Evolutionary conservation across 768 basidiomycete species (phyloP).

Genomic region (Termitomyces heimii): DNA sequence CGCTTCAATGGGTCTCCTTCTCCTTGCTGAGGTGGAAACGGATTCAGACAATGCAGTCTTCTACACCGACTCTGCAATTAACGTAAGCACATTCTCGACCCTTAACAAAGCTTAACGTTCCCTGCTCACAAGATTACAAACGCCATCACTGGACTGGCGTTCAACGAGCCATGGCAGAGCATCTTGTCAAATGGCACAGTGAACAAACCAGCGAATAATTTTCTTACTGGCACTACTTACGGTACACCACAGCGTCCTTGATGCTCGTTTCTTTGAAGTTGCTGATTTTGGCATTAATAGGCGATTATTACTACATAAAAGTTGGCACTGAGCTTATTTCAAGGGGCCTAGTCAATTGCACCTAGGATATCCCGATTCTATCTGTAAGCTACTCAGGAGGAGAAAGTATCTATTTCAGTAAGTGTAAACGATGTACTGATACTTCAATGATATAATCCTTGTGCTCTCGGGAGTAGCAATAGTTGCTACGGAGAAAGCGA

Average conservation of each 20-base stretch:
- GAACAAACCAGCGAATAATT: constrained; percentile 15
- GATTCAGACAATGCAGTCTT: constrained; percentile 23
- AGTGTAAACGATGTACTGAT: background rate
- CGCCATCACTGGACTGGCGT: constrained; percentile 14
- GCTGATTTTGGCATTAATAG: background rate
- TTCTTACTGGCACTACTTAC: constrained; percentile 21
- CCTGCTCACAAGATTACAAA: constrained; percentile 7
- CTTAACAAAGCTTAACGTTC: background rate
- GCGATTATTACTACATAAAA: constrained; percentile 8
- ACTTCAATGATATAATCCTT: background rate
- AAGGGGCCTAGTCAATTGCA: background rate
- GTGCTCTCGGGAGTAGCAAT: background rate
- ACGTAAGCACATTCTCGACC: constrained; percentile 22
- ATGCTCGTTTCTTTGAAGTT: background rate
- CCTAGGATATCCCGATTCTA: background rate
- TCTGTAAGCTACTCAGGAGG: background rate
- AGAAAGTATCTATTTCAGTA: background rate
- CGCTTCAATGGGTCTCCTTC: constrained; percentile 52
- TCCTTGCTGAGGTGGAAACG: constrained; percentile 43
- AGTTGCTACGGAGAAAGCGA: background rate
- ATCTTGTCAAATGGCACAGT: constrained; percentile 17
- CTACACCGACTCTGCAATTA: constrained; percentile 47
- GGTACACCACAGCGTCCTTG: constrained; percentile 18
- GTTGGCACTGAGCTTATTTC: constrained; percentile 5
- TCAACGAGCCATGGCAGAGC: constrained; percentile 17